Conservation (phyloP, 2,329 filamentous ascomycete genomes). For the Hypoxylon sp. region DNA sequence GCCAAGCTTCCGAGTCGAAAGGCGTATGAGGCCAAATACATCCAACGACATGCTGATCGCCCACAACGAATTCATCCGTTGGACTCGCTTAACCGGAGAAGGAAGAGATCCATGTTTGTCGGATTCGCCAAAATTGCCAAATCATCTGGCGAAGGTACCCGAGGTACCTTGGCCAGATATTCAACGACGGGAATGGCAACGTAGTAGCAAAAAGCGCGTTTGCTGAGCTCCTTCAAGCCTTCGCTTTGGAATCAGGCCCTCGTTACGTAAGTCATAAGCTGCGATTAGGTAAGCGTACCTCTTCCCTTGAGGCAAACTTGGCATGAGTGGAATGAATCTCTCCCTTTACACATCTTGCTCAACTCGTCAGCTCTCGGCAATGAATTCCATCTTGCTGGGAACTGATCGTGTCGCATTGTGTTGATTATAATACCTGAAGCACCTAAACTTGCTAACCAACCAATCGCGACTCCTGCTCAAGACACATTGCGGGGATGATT, state of each 20-base stretch:
- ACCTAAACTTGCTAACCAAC: not conserved
- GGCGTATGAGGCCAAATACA: constrained; percentile 2
- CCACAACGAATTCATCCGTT: not conserved
- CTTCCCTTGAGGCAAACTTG: no score
- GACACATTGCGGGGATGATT: constrained; percentile 32
- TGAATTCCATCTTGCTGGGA: constrained; percentile 1
- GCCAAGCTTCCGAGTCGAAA: constrained; percentile 25
- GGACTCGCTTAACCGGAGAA: not conserved
- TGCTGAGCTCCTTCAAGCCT: no score
- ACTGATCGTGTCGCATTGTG: constrained; percentile 9
- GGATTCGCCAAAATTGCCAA: not conserved
- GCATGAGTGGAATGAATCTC: no score
- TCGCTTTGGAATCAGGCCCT: no score
- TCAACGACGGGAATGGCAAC: no score
- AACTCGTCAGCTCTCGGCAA: constrained; percentile 1
- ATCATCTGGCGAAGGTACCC: not conserved
- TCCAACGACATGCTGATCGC: not conserved
- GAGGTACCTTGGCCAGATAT: no score
- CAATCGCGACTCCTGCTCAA: constrained; percentile 18
- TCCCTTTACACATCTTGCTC: no score
- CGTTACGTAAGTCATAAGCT: no score
- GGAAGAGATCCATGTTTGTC: not conserved
- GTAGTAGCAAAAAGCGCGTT: no score
- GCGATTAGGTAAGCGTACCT: no score
- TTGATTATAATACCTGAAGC: not conserved